phyloP scores from a whole-genome alignment of 2,329 filamentous ascomycete genomes.

The Fusarium ambrosium region DNA sequence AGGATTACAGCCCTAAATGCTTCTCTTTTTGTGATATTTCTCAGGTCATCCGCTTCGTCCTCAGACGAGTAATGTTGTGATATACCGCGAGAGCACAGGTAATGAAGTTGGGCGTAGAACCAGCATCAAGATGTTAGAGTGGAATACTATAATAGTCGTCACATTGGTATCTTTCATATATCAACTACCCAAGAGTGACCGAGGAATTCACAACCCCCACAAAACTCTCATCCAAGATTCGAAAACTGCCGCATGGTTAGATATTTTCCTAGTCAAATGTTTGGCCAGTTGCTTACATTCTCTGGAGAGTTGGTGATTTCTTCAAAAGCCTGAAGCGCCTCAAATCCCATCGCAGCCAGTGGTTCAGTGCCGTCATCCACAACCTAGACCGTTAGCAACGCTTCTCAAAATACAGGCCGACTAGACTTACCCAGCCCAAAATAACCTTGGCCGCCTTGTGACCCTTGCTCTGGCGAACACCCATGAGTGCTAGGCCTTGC shows the following conservation, averaged over 20 bases:
- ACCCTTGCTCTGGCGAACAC: constrained; percentile 84
- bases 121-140: neutral
- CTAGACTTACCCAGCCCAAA: constrained; percentile 79
- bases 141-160: neutral
- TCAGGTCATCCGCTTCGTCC: no score
- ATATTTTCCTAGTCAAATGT: neutral
- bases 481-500: constrained; percentile 84
- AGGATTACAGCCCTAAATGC: no score
- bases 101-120: neutral
- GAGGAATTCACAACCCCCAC: neutral
- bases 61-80: neutral
- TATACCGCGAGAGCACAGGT: neutral
- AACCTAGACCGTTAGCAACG: constrained; percentile 62
- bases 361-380: constrained; percentile 79
- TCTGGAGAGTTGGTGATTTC: constrained; percentile 78
- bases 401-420: no score
- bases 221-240: constrained; percentile 14
- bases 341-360: constrained; percentile 84
- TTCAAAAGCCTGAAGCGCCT: constrained; percentile 83
- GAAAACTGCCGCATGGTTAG: constrained; percentile 30
- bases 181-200: neutral
- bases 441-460: constrained; percentile 81
- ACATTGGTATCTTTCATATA: neutral
- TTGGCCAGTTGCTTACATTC: constrained; percentile 53
- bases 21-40: no score